Conservation (phyloP, 148 eudicot genomes). For the Fagopyrum esculentum region DNA sequence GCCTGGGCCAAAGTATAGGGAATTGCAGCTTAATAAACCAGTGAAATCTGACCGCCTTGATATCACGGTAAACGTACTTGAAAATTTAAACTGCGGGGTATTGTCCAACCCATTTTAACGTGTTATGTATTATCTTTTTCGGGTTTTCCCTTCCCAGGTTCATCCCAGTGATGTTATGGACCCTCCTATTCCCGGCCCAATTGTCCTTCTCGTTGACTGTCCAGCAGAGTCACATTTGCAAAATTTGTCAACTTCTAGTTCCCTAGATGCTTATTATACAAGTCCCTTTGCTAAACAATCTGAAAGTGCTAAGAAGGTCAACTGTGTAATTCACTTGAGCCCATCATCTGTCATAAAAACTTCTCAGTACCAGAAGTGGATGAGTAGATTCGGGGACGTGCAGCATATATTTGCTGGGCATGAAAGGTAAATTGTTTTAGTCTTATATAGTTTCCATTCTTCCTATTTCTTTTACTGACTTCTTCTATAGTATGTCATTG, state of each 20-base stretch:
- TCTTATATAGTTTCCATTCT: background rate
- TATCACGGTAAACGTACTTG: slow-evolving; percentile 45
- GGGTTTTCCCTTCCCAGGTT: slow-evolving; percentile 40
- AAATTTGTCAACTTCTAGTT: slow-evolving; percentile 40
- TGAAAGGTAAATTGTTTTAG: slow-evolving; percentile 47
- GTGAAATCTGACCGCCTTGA: slow-evolving; percentile 62
- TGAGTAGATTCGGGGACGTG: slow-evolving; percentile 62
- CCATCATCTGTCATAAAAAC: slow-evolving; percentile 49
- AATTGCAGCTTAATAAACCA: slow-evolving; percentile 60
- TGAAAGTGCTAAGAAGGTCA: slow-evolving; percentile 47
- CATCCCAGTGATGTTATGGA: slow-evolving; percentile 84
- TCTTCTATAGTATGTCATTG: background rate
- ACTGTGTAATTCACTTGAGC: slow-evolving; percentile 78
- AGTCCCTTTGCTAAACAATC: slow-evolving; percentile 27
- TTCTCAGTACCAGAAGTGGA: slow-evolving; percentile 62
- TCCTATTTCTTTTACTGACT: background rate
- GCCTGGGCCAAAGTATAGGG: slow-evolving; percentile 77
- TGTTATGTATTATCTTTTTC: slow-evolving; percentile 9
- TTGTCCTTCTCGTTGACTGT: slow-evolving; percentile 80
- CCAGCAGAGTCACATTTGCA: slow-evolving; percentile 68
- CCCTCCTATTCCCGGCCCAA: slow-evolving; percentile 90
- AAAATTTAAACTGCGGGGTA: background rate
- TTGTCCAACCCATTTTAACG: background rate
- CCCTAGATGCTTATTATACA: slow-evolving; percentile 46
- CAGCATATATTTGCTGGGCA: slow-evolving; percentile 96